Evolutionary conservation across 805 yeast genomes (phyloP).

Genomic region (Candida pseudofarinosa): DNA sequence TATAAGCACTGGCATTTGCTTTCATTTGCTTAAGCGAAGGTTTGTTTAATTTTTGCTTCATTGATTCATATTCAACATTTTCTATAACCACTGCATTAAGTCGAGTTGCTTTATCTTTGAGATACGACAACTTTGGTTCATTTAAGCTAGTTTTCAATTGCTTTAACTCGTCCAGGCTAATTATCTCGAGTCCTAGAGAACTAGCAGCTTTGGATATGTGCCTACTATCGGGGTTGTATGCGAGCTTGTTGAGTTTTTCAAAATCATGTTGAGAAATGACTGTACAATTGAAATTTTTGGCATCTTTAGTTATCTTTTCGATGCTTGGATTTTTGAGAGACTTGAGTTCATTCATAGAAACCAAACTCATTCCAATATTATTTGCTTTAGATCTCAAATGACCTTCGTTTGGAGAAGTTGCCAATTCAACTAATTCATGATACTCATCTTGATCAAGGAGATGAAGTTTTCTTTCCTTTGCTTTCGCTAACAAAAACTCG

Average conservation of each 20-base stretch:
- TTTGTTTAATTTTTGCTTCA: background rate
- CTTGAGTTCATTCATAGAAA: slow-evolving; percentile 2
- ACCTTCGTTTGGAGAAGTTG: slow-evolving; percentile 19
- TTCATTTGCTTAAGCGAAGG: slow-evolving; percentile 2
- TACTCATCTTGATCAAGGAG: slow-evolving; percentile 13
- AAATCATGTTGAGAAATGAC: slow-evolving; percentile 13
- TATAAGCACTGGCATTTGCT: slow-evolving; percentile 2
- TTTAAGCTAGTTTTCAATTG: slow-evolving; percentile 23
- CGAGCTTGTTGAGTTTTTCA: slow-evolving; percentile 17
- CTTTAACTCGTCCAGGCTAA: slow-evolving; percentile 30
- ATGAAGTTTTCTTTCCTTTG: slow-evolving; percentile 6
- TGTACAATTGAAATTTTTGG: slow-evolving; percentile 11
- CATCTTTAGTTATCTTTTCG: slow-evolving; percentile 5
- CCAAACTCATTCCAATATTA: slow-evolving; percentile 16
- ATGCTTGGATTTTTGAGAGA: background rate
- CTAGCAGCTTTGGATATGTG: slow-evolving; percentile 35
- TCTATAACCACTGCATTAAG: background rate
- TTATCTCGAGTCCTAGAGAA: slow-evolving; percentile 27
- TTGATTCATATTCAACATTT: slow-evolving; percentile 1
- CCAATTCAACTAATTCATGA: slow-evolving; percentile 7
- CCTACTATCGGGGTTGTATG: slow-evolving; percentile 30
- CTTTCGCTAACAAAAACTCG: slow-evolving; percentile 4
- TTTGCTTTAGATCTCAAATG: slow-evolving; percentile 20
- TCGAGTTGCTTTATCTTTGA: background rate
- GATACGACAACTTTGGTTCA: slow-evolving; percentile 22